Evolutionary conservation across 768 basidiomycete genomes (phyloP).

Genomic region (Agrocybe chaxingu): DNA sequence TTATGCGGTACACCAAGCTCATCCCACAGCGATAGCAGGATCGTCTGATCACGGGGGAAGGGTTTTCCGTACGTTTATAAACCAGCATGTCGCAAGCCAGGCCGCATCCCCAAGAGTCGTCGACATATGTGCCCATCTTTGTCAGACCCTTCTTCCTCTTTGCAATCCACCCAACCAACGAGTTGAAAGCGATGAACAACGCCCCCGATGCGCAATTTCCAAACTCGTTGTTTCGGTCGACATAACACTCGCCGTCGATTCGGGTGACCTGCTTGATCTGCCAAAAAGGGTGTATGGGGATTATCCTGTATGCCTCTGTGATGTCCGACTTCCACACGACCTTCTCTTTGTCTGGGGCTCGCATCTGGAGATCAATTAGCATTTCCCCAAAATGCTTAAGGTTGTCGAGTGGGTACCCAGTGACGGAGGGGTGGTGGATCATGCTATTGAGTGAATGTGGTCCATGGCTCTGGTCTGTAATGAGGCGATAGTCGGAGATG

Average conservation of each 20-base stretch:
- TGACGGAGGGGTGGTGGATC: constrained; percentile 9
- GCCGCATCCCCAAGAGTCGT: constrained; percentile 28
- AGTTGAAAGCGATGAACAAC: constrained; percentile 27
- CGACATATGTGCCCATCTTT: constrained; percentile 26
- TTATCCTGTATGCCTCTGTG: constrained; percentile 26
- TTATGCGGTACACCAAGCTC: constrained; percentile 36
- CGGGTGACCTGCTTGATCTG: constrained; percentile 35
- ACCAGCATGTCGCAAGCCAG: constrained; percentile 9
- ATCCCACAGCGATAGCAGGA: constrained; percentile 36
- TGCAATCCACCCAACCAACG: constrained; percentile 35
- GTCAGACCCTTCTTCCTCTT: constrained; percentile 12
- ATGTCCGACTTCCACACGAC: constrained; percentile 32
- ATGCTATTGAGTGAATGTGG: constrained; percentile 23
- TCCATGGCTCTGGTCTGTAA: constrained; percentile 28
- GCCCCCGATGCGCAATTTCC: constrained; percentile 14
- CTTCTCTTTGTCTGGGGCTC: not conserved
- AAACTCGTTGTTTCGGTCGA: constrained; percentile 25
- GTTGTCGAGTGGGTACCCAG: constrained; percentile 20
- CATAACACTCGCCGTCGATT: constrained; percentile 14
- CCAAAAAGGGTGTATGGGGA: constrained; percentile 38
- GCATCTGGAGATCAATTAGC: not conserved
- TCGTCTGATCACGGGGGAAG: constrained; percentile 27
- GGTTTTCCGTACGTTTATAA: constrained; percentile 25
- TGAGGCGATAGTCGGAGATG: constrained; percentile 20
- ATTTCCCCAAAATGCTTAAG: constrained; percentile 17